phyloP scores from a whole-genome alignment of 2,329 filamentous ascomycete species.

The Tolypocladium inflatum region DNA sequence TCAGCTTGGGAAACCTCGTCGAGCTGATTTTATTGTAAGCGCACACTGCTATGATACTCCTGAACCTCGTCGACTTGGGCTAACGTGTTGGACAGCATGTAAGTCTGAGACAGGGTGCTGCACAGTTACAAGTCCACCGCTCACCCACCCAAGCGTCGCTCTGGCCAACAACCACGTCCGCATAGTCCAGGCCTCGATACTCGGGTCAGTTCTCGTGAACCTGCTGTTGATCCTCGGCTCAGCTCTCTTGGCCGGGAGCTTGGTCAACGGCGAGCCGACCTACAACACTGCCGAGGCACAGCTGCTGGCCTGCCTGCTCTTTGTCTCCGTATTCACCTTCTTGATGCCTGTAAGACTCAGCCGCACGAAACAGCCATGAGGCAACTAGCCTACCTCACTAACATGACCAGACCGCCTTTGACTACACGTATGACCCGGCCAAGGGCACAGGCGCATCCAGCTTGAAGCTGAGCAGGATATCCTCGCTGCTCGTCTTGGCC shows the following conservation, averaged over 20 bases:
- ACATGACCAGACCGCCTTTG: constrained; percentile 27
- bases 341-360: constrained; percentile 21
- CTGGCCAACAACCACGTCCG: constrained; percentile 52
- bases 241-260: constrained; percentile 60
- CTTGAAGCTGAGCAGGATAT: constrained; percentile 66
- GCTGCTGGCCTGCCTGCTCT: constrained; percentile 24
- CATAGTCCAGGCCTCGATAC: constrained; percentile 66
- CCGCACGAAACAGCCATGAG: not conserved
- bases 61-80: not conserved
- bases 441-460: constrained; percentile 50
- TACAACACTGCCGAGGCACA: constrained; percentile 22
- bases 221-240: constrained; percentile 66
- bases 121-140: not conserved
- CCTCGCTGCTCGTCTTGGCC: constrained; percentile 63
- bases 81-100: constrained; percentile 18
- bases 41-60: constrained; percentile 13
- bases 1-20: constrained; percentile 53
- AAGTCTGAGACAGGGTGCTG: constrained; percentile 6
- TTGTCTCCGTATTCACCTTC: constrained; percentile 28
- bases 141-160: constrained; percentile 35
- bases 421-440: constrained; percentile 43
- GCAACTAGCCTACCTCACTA: not conserved
- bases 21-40: constrained; percentile 50
- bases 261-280: constrained; percentile 56
- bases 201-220: constrained; percentile 72